phyloP scores from a whole-genome alignment of 805 yeast species.

The Debaryomyces tyrocola region DNA sequence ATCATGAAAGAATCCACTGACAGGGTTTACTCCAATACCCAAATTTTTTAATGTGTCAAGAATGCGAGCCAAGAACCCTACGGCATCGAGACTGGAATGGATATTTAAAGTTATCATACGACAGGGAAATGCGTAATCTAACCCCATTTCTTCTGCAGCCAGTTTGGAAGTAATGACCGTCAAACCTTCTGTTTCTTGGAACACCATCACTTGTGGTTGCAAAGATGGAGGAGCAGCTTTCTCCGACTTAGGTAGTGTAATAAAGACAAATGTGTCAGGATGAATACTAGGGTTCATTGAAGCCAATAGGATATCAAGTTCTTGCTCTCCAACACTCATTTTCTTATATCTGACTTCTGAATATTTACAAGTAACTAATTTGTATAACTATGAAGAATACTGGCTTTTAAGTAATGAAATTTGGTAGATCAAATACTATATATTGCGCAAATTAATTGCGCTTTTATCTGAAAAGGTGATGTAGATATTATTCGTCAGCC shows the following conservation, averaged over 20 bases:
- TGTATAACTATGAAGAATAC: no score
- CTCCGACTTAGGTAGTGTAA: not conserved
- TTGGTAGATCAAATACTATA: no score
- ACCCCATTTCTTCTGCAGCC: not conserved
- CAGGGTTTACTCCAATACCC: constrained; percentile 1
- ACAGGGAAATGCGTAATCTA: not conserved
- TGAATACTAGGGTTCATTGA: not conserved
- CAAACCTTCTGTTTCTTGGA: not conserved
- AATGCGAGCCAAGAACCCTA: not conserved
- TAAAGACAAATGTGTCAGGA: constrained; percentile 1
- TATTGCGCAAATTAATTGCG: no score
- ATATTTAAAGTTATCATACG: not conserved
- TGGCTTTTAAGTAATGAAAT: no score
- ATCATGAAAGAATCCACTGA: constrained; percentile 1
- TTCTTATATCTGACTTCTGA: not conserved
- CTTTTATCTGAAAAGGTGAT: no score
- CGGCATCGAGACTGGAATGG: constrained; percentile 1
- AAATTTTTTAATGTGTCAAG: not conserved
- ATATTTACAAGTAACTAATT: no score
- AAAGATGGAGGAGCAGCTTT: not conserved
- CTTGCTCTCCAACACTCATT: not conserved
- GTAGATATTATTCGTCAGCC: no score
- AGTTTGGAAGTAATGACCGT: not conserved
- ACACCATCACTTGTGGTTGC: not conserved
- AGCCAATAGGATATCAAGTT: not conserved